Evolutionary conservation across 768 basidiomycete species (phyloP), one percentile per base, ranked within the genome.

Genomic region (Kwoniella mangroviensis): DNA sequence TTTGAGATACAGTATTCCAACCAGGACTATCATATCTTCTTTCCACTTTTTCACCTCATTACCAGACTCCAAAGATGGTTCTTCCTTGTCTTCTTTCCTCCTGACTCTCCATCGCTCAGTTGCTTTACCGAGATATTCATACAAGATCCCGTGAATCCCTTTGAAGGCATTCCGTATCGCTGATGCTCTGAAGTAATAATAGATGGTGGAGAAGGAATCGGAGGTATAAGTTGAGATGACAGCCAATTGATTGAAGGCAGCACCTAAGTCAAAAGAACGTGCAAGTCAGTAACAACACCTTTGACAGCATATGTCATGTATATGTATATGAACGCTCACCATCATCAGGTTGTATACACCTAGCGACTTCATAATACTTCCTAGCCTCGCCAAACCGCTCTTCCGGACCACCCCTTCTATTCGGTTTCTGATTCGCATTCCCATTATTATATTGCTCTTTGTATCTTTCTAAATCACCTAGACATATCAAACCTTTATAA

Each of bases 381-480:
- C 68, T 84, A 76, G 73, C 85, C 81, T 63, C 84, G 69, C 42
- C 84, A 81, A 64, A 88, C 87, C 43, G 88, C 87, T 78, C 87
- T 85, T 88, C 87, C 71, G 86, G 85, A 85, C 57, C 86, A 85
- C 69, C 65, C 64, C 61, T 10, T 61, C 65, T 11, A 69, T 57
- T 43, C 40, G 15, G 54, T 43, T 60, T 45, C 49, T 63, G 63
- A 68, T 51, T 54, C 67, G 24, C 43, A 53, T 65, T 15, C 21
- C 67, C 55, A 13, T 78, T 68, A 24, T 90, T 87, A 77, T 96
- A 97, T 52, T 91, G 88, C 76, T 98, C 95, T 67, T 90, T 87
- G 84, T 99, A 99, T 52, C 97, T 88, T 69, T 94, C 92, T 58
- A 99, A 90, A 78, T 99, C 97, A 12, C 97, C 97, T 10, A 95